A percentile compares a stretch with the other conserved stretches of the same genome.
Conservation (phyloP, 2,329 filamentous ascomycete species). For the Cryphonectria nitschkei region DNA sequence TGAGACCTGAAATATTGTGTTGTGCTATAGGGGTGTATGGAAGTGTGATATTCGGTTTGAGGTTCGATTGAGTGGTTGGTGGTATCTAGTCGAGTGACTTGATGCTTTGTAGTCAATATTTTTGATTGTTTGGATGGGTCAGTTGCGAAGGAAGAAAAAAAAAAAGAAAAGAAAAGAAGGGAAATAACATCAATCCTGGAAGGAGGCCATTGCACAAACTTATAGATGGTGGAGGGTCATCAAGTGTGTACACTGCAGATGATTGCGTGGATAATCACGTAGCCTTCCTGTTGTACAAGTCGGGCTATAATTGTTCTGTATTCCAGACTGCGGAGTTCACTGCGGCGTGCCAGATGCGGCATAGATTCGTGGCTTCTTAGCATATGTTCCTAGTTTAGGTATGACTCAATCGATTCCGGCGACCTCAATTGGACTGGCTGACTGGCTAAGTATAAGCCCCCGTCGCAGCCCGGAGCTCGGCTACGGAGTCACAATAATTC, state of each 20-base stretch:
- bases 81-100: not conserved
- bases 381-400: not conserved
- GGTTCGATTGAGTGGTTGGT: not conserved
- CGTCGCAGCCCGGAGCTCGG: not conserved
- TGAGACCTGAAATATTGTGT: not conserved
- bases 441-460: not conserved
- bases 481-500: not conserved
- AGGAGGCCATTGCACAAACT: conserved; percentile 13
- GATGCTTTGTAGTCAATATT: not conserved
- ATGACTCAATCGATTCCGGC: not conserved
- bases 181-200: not conserved
- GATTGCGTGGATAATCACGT: not conserved
- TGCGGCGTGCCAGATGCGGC: not conserved
- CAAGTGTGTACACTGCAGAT: not conserved
- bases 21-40: not conserved
- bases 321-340: not conserved
- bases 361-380: not conserved
- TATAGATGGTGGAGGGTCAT: conserved; percentile 18
- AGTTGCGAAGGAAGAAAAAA: not conserved
- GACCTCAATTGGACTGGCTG: not conserved
- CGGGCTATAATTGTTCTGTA: not conserved
- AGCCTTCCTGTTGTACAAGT: not conserved
- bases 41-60: conserved; percentile 3
- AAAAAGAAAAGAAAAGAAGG: too few species aligned
- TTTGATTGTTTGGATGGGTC: not conserved